Conservation (phyloP, 2,329 filamentous ascomycete genomes). For the Coniochaeta ligniaria region DNA sequence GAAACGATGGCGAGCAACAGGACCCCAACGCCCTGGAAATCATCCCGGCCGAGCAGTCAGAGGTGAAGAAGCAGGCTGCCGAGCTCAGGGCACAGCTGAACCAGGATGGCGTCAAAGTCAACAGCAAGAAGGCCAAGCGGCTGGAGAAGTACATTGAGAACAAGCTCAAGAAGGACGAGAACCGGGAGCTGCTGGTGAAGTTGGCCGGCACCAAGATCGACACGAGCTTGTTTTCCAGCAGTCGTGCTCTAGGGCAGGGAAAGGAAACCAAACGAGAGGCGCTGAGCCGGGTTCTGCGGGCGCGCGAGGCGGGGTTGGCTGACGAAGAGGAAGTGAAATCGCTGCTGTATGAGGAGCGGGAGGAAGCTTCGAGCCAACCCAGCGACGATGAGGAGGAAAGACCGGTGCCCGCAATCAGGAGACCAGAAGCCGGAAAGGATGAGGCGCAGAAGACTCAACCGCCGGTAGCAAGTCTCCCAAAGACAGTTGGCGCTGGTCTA, state of each 20-base stretch:
- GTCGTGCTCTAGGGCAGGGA: constrained; percentile 65
- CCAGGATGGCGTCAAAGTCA: constrained; percentile 45
- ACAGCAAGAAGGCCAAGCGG: constrained; percentile 59
- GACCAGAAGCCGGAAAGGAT: background rate
- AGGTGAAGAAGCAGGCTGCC: constrained; percentile 47
- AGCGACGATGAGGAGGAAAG: background rate
- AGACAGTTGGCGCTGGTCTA: constrained; percentile 62
- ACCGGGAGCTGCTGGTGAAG: constrained; percentile 73
- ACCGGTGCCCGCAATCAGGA: background rate
- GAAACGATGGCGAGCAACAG: constrained; percentile 30
- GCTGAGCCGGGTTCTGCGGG: constrained; percentile 55
- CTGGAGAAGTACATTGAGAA: constrained; percentile 70
- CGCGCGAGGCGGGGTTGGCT: constrained; percentile 57
- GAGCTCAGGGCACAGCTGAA: constrained; percentile 46
- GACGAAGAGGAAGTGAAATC: constrained; percentile 43
- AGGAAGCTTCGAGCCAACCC: constrained; percentile 17
- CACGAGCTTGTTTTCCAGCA: constrained; percentile 72
- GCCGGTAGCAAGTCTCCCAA: constrained; percentile 7
- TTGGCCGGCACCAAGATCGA: constrained; percentile 74
- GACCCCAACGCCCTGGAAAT: constrained; percentile 52
- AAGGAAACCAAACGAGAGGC: constrained; percentile 65
- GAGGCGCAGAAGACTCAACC: constrained; percentile 1
- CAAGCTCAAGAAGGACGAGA: constrained; percentile 93
- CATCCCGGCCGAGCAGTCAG: constrained; percentile 37
- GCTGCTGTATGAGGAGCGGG: constrained; percentile 43